These are phyloP conservation scores for Xylariales sp. DNA, from an alignment of 2,329 filamentous ascomycete genomes.

Conservation along the genomic window DNA sequence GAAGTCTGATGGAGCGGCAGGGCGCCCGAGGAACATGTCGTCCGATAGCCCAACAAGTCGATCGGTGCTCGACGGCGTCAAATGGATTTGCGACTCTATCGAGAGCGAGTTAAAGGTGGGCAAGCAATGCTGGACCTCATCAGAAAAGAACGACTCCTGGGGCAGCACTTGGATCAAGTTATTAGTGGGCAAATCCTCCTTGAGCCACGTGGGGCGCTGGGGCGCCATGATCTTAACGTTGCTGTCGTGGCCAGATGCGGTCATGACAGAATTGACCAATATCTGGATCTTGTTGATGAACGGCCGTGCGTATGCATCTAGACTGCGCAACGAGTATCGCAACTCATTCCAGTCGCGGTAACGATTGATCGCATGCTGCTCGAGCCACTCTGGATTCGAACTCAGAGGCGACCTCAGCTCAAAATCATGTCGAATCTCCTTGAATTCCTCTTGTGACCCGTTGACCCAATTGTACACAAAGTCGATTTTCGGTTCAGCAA, in stretches of 20 bases:
- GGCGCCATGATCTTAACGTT: constrained; percentile 17
- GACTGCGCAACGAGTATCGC: constrained; percentile 36
- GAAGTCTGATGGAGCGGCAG: constrained; percentile 35
- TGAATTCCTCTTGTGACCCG: constrained; percentile 33
- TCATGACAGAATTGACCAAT: constrained; percentile 34
- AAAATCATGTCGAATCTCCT: constrained; percentile 28
- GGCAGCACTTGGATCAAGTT: constrained; percentile 29
- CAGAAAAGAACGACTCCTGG: constrained; percentile 37
- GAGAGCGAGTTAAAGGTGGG: constrained; percentile 40
- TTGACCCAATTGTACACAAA: constrained; percentile 42
- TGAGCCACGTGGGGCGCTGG: constrained; percentile 33
- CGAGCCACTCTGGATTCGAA: constrained; percentile 32
- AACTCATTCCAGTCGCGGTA: constrained; percentile 41
- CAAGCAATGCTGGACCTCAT: constrained; percentile 29
- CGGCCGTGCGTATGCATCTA: constrained; percentile 32
- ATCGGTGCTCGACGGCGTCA: constrained; percentile 34
- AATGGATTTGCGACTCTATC: constrained; percentile 38
- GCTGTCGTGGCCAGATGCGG: constrained; percentile 15
- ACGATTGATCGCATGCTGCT: constrained; percentile 34
- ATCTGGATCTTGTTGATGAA: constrained; percentile 39
- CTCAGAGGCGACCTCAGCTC: constrained; percentile 35
- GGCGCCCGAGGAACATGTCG: constrained; percentile 37
- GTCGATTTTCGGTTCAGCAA: constrained; percentile 35
- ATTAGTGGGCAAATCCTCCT: constrained; percentile 22
- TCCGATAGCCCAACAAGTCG: constrained; percentile 37